These are phyloP conservation scores for Agaricus sinodeliciosus DNA, from an alignment of 768 basidiomycete species.

Conservation along the genomic window DNA sequence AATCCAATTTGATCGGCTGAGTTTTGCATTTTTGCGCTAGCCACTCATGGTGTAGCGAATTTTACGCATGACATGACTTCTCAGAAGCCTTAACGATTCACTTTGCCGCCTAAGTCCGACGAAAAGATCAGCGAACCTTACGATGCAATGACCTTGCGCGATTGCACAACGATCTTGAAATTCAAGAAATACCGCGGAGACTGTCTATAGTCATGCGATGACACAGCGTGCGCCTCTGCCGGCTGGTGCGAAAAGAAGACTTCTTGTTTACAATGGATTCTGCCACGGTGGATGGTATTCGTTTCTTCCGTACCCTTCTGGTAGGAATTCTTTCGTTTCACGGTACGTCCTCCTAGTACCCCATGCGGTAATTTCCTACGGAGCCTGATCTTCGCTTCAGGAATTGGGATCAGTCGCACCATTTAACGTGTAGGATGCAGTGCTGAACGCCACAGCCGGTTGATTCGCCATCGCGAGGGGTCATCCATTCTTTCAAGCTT, in stretches of 20 bases:
- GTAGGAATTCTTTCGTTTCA: background rate
- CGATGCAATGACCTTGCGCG: background rate
- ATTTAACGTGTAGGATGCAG: constrained; percentile 3
- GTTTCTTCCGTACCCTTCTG: background rate
- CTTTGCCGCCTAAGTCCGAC: background rate
- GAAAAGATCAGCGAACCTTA: background rate
- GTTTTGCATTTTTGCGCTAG: background rate
- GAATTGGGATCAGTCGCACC: background rate
- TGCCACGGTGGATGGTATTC: background rate
- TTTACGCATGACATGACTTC: background rate
- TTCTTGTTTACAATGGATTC: background rate
- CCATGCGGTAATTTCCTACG: background rate
- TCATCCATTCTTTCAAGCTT: background rate
- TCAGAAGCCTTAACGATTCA: background rate
- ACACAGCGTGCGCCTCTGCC: background rate
- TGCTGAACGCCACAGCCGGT: background rate
- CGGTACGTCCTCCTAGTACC: background rate
- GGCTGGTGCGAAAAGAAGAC: background rate
- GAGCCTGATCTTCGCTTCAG: background rate
- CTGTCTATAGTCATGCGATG: background rate
- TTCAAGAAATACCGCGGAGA: background rate
- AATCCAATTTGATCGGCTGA: background rate
- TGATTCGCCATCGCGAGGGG: constrained; percentile 1
- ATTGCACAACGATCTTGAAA: background rate
- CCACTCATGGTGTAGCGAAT: background rate